These are phyloP conservation scores for Hymenochaete sp. DNA, from an alignment of 1,284 basidiomycete species.

Conservation along the genomic window DNA sequence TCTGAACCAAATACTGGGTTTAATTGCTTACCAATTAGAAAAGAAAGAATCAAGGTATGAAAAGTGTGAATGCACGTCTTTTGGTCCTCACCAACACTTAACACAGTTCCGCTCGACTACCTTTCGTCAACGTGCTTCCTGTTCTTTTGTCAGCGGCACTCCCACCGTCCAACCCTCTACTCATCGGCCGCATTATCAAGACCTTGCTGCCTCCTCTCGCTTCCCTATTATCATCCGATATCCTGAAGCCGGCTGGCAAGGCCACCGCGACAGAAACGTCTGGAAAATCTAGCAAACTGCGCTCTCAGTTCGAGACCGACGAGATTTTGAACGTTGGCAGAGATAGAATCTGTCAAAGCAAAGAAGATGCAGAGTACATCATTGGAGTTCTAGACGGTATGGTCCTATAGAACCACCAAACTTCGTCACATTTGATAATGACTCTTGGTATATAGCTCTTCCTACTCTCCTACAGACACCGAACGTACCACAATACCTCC, in stretches of 20 bases:
- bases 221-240: slow-evolving; percentile 35
- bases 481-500: slow-evolving; percentile 42
- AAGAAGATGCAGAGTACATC: slow-evolving; percentile 45
- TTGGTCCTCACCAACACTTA: neutral
- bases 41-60: slow-evolving; percentile 42
- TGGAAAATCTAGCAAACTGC: slow-evolving; percentile 64
- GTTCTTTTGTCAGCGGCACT: slow-evolving; percentile 38
- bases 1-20: slow-evolving; percentile 37
- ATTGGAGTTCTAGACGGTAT: slow-evolving; percentile 58
- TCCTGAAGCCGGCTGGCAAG: slow-evolving; percentile 28
- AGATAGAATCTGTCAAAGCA: slow-evolving; percentile 39
- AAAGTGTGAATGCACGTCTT: slow-evolving; percentile 34
- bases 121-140: slow-evolving; percentile 37
- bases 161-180: slow-evolving; percentile 39
- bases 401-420: slow-evolving; percentile 16
- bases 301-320: slow-evolving; percentile 70
- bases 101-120: slow-evolving; percentile 23
- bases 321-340: slow-evolving; percentile 57
- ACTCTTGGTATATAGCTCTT: slow-evolving; percentile 35
- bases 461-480: slow-evolving; percentile 39
- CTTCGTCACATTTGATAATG: slow-evolving; percentile 6
- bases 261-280: slow-evolving; percentile 25
- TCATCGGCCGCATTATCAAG: slow-evolving; percentile 48
- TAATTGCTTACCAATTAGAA: slow-evolving; percentile 54
- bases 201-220: slow-evolving; percentile 44